These are phyloP conservation scores for Musa troglodytarum DNA, from an alignment of 176 grass and related monocot species.

Conservation along the genomic window DNA sequence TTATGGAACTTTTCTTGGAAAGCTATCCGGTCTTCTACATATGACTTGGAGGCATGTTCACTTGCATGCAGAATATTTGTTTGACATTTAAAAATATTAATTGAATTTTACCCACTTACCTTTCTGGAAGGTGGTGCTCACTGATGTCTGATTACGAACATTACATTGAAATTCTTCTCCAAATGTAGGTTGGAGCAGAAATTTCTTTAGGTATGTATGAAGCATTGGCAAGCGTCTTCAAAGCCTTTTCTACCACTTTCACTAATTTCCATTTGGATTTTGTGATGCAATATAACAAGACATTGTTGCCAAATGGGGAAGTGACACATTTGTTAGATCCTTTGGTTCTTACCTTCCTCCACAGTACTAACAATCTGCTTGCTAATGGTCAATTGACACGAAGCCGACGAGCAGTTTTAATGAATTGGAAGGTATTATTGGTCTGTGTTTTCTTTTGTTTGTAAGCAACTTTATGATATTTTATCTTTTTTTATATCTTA, in stretches of 20 bases:
- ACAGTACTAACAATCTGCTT: constrained; percentile 68
- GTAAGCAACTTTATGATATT: constrained; percentile 22
- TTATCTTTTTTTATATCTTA: neutral
- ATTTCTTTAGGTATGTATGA: constrained; percentile 81
- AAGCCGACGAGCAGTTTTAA: constrained; percentile 85
- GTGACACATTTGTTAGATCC: constrained; percentile 45
- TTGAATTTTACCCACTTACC: neutral
- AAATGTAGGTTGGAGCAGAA: constrained; percentile 62
- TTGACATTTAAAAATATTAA: neutral
- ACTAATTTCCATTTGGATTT: constrained; percentile 32
- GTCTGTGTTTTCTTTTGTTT: neutral
- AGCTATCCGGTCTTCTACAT: constrained; percentile 52
- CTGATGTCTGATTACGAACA: neutral
- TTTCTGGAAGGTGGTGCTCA: neutral
- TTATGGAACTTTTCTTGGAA: constrained; percentile 76
- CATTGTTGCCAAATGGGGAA: constrained; percentile 18
- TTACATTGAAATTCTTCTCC: constrained; percentile 4
- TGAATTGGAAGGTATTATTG: constrained; percentile 69
- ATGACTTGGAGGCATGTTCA: constrained; percentile 50
- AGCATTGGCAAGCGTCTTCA: constrained; percentile 59
- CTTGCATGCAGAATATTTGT: constrained; percentile 18
- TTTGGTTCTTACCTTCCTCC: constrained; percentile 43
- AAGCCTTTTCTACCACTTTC: constrained; percentile 33
- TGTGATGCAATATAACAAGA: constrained; percentile 12
- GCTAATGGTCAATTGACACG: constrained; percentile 62